Percentiles rank a stretch among this genome's conserved stretches.
Conservation (phyloP, 208 protist genomes). For the Trypanosoma platydactyli region DNA sequence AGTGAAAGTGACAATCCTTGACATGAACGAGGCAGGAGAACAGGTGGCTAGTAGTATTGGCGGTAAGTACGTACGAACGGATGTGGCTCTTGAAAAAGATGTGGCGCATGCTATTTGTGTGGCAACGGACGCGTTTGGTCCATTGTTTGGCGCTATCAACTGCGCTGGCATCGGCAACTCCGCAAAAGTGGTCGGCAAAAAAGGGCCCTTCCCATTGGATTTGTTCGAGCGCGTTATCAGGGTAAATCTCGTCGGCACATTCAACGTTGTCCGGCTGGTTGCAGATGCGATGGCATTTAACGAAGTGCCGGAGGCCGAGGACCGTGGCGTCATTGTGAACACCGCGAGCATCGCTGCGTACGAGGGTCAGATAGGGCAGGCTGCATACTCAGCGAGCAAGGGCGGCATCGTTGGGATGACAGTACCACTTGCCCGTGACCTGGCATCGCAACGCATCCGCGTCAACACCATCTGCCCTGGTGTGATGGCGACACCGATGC, state of each 20-base stretch:
- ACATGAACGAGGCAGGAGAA: slow-evolving; percentile 39
- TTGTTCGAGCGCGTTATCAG: slow-evolving; percentile 55
- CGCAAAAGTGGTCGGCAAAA: slow-evolving; percentile 34
- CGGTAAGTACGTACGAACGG: slow-evolving; percentile 32
- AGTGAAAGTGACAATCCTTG: slow-evolving; percentile 47
- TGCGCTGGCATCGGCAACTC: slow-evolving; percentile 63
- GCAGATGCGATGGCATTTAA: slow-evolving; percentile 51
- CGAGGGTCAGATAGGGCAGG: slow-evolving; percentile 90
- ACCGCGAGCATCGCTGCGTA: slow-evolving; percentile 73
- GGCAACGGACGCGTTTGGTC: slow-evolving; percentile 46
- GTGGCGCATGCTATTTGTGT: slow-evolving; percentile 51
- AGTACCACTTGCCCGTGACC: slow-evolving; percentile 67
- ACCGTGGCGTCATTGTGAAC: slow-evolving; percentile 86
- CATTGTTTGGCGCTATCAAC: slow-evolving; percentile 71
- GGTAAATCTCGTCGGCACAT: slow-evolving; percentile 80
- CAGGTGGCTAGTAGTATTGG: slow-evolving; percentile 34
- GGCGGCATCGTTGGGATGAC: slow-evolving; percentile 74
- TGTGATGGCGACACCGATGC: slow-evolving; percentile 77
- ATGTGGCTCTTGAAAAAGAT: slow-evolving; percentile 51
- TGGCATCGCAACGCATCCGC: slow-evolving; percentile 60
- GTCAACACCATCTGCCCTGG: slow-evolving; percentile 78
- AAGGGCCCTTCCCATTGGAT: slow-evolving; percentile 46
- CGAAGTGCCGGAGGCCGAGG: slow-evolving; percentile 22
- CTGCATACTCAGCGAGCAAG: slow-evolving; percentile 81
- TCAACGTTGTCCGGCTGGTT: slow-evolving; percentile 68